These are phyloP conservation scores for Chaetoscypha palmicola DNA, from an alignment of 2,329 filamentous ascomycete genomes.

Conservation along the genomic window DNA sequence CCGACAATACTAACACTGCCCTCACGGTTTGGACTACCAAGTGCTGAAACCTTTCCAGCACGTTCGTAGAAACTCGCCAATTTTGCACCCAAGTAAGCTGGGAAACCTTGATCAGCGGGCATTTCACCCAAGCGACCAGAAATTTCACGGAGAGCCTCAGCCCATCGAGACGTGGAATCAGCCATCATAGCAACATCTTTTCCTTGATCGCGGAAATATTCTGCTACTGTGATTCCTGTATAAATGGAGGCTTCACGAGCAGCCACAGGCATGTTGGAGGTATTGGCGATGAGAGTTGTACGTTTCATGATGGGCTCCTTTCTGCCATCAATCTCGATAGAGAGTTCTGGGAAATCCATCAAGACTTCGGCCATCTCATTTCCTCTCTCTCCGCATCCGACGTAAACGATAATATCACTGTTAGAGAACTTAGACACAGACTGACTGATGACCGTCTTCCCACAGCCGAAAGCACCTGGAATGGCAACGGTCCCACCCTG, in stretches of 20 bases:
- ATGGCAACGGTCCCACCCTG: slow-evolving; percentile 98
- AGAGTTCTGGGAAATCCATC: slow-evolving; percentile 99
- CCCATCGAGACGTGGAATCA: slow-evolving; percentile 96
- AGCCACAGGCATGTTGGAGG: slow-evolving; percentile 98
- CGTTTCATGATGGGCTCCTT: slow-evolving; percentile 99
- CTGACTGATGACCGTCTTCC: slow-evolving; percentile 98
- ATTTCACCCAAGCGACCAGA: slow-evolving; percentile 98
- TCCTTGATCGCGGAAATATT: slow-evolving; percentile 96
- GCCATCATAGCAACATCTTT: slow-evolving; percentile 99
- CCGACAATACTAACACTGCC: slow-evolving; percentile 97
- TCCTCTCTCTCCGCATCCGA: slow-evolving; percentile 84
- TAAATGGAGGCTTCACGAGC: slow-evolving; percentile 98
- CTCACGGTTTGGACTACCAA: slow-evolving; percentile 81
- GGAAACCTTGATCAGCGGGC: slow-evolving; percentile 99
- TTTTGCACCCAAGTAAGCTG: slow-evolving; percentile 92
- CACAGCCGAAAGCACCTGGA: slow-evolving; percentile 95
- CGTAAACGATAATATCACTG: slow-evolving; percentile 97
- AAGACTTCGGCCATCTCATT: slow-evolving; percentile 99
- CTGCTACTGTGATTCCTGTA: slow-evolving; percentile 78
- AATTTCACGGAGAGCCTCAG: slow-evolving; percentile 95
- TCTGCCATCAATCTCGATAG: slow-evolving; percentile 87
- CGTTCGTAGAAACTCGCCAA: slow-evolving; percentile 99
- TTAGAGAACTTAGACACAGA: slow-evolving; percentile 99
- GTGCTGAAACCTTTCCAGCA: slow-evolving; percentile 76
- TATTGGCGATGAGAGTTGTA: slow-evolving; percentile 96